Evolutionary conservation across 2,329 filamentous ascomycete genomes (phyloP).

Genomic region (Cladosporium sp.): DNA sequence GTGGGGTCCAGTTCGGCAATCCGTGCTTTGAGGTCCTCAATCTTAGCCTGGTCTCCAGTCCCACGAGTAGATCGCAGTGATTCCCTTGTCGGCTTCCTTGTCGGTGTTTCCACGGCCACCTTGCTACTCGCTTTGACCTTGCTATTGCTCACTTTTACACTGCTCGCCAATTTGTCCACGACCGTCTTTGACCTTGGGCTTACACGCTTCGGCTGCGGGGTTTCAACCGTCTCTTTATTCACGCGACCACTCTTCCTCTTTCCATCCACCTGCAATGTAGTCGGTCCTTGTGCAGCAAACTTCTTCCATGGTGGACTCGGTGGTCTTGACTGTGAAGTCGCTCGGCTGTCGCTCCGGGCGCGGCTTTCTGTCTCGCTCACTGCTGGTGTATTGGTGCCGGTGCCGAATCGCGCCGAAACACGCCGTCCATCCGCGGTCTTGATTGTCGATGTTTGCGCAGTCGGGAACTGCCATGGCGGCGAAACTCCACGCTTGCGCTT

Average conservation of each 20-base stretch:
- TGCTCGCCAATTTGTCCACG: constrained; percentile 27
- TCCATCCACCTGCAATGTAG: constrained; percentile 70
- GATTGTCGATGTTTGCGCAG: constrained; percentile 31
- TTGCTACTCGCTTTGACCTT: constrained; percentile 17
- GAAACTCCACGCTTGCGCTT: constrained; percentile 55
- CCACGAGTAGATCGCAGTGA: constrained; percentile 11
- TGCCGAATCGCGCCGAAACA: constrained; percentile 34
- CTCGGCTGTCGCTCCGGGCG: constrained; percentile 27
- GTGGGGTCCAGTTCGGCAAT: constrained; percentile 33
- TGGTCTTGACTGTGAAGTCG: constrained; percentile 43
- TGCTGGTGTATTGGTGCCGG: constrained; percentile 25
- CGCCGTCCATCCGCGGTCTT: constrained; percentile 36
- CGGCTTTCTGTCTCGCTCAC: constrained; percentile 29
- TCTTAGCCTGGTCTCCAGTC: constrained; percentile 20
- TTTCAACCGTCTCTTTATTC: constrained; percentile 39
- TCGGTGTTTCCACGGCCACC: background rate
- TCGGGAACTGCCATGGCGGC: constrained; percentile 37
- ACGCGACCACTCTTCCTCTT: constrained; percentile 62
- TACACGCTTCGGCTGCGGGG: constrained; percentile 29
- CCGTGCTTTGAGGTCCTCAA: constrained; percentile 33
- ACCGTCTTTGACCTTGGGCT: constrained; percentile 35
- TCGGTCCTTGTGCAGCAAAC: constrained; percentile 79
- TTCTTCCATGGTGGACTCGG: constrained; percentile 93
- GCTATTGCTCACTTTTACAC: background rate
- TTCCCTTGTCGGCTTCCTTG: constrained; percentile 11